These are phyloP conservation scores for Alternaria metachromatica DNA, from an alignment of 2,329 filamentous ascomycete species.

Conservation along the genomic window DNA sequence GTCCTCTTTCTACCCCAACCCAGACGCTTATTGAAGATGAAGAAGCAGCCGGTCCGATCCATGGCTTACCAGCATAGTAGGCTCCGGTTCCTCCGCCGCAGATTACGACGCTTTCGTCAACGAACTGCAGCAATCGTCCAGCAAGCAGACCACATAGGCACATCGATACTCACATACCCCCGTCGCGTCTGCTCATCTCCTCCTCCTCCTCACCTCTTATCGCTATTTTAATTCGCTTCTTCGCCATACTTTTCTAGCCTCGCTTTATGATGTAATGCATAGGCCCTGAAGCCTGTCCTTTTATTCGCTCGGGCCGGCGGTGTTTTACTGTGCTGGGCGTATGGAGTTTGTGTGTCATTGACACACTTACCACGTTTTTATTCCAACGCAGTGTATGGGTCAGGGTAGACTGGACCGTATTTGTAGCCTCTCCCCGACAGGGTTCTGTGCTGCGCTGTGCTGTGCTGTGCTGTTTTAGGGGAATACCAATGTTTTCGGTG, in stretches of 20 bases:
- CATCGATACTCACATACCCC: not conserved
- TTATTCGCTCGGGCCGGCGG: slow-evolving; percentile 11
- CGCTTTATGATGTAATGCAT: slow-evolving; percentile 27
- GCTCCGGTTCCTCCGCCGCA: slow-evolving; percentile 12
- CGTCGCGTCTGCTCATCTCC: not conserved
- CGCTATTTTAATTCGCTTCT: not conserved
- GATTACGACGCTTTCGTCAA: slow-evolving; percentile 29
- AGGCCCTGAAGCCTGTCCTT: slow-evolving; percentile 19
- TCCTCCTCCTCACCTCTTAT: not conserved
- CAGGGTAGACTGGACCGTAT: not conserved
- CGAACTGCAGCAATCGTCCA: slow-evolving; percentile 24
- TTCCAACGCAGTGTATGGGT: not conserved
- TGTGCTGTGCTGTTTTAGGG: not conserved
- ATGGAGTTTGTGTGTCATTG: slow-evolving; percentile 11
- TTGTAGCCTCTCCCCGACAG: not conserved
- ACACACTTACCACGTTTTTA: not conserved
- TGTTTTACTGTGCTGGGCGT: slow-evolving; percentile 22
- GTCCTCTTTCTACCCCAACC: slow-evolving; percentile 26
- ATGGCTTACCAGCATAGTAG: slow-evolving; percentile 33
- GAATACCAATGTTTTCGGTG: not conserved
- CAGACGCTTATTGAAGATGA: slow-evolving; percentile 39
- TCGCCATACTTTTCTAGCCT: not conserved
- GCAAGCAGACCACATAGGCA: slow-evolving; percentile 18
- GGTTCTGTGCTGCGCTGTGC: not conserved
- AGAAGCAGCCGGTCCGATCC: slow-evolving; percentile 34